Evolutionary conservation across 1,284 basidiomycete genomes (phyloP).

Genomic region (Irpex lacteus): DNA sequence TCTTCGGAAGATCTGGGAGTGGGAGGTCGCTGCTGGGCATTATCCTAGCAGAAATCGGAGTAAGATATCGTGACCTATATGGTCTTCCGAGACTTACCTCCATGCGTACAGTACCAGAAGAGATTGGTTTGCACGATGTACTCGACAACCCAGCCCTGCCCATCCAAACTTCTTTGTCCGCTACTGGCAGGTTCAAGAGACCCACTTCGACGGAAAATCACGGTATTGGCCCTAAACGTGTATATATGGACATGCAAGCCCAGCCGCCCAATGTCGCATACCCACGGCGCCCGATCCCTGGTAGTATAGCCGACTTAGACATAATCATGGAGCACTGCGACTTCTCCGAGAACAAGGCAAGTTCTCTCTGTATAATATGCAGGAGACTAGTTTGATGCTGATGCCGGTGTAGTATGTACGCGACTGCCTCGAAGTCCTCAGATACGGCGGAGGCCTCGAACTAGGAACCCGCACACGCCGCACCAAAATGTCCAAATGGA

Average conservation of each 20-base stretch:
- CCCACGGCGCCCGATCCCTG: conserved; percentile 80
- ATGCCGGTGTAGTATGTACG: conserved; percentile 59
- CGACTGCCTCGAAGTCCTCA: conserved; percentile 73
- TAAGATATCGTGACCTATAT: conserved; percentile 37
- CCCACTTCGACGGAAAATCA: conserved; percentile 36
- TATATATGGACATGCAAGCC: conserved; percentile 71
- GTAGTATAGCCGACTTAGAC: conserved; percentile 85
- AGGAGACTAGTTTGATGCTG: conserved; percentile 2
- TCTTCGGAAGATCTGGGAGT: conserved; percentile 85
- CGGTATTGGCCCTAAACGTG: conserved; percentile 73
- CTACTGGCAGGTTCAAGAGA: conserved; percentile 40
- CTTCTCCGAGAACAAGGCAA: conserved; percentile 76
- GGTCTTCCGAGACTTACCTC: conserved; percentile 2
- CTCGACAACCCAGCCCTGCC: conserved; percentile 74
- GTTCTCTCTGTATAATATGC: conserved; percentile 15
- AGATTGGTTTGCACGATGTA: conserved; percentile 55
- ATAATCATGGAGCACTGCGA: conserved; percentile 87
- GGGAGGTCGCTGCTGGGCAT: conserved; percentile 90
- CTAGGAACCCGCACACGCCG: conserved; percentile 55
- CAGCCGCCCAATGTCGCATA: conserved; percentile 61
- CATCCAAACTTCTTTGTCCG: conserved; percentile 39
- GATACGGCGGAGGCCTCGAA: conserved; percentile 66
- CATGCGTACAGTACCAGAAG: conserved; percentile 61
- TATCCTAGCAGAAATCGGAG: conserved; percentile 79
- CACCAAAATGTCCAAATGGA: conserved; percentile 59